Evolutionary conservation across 768 basidiomycete genomes (phyloP).

Genomic region (Psilocybe sp.): DNA sequence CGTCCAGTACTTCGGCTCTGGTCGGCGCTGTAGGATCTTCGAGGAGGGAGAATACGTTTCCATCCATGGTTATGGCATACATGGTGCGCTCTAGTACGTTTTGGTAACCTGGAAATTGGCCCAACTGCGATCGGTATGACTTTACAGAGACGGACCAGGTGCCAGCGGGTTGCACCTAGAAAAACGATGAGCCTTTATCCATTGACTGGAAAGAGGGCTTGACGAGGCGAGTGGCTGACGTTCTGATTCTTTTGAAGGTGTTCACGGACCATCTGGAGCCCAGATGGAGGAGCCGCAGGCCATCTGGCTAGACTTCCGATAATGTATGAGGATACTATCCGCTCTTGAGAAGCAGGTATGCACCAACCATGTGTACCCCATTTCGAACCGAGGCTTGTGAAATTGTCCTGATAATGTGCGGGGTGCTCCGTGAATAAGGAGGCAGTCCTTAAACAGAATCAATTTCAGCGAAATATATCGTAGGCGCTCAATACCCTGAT

Average conservation of each 20-base stretch:
- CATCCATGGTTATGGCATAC: constrained; percentile 75
- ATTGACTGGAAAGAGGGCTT: constrained; percentile 9
- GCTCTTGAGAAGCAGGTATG: constrained; percentile 4
- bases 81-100: constrained; percentile 63
- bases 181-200: not conserved
- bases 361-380: constrained; percentile 65
- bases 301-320: constrained; percentile 65
- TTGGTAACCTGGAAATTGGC: constrained; percentile 49
- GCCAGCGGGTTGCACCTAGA: constrained; percentile 56
- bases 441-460: too few relatives aligned
- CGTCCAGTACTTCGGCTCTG: constrained; percentile 55
- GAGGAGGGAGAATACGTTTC: constrained; percentile 75
- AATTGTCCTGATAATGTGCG: too few relatives aligned
- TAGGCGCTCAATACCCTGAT: too few relatives aligned
- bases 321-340: constrained; percentile 1
- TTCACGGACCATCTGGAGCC: constrained; percentile 63
- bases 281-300: constrained; percentile 77
- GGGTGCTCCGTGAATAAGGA: too few relatives aligned
- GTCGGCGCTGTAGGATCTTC: constrained; percentile 75
- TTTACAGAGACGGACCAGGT: constrained; percentile 70
- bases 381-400: constrained; percentile 10
- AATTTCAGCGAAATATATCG: too few relatives aligned
- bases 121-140: constrained; percentile 73
- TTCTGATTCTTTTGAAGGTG: constrained; percentile 74
- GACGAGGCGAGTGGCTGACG: constrained; percentile 30